Conservation (phyloP, 768 basidiomycete species). For the Auricularia heimuer region DNA sequence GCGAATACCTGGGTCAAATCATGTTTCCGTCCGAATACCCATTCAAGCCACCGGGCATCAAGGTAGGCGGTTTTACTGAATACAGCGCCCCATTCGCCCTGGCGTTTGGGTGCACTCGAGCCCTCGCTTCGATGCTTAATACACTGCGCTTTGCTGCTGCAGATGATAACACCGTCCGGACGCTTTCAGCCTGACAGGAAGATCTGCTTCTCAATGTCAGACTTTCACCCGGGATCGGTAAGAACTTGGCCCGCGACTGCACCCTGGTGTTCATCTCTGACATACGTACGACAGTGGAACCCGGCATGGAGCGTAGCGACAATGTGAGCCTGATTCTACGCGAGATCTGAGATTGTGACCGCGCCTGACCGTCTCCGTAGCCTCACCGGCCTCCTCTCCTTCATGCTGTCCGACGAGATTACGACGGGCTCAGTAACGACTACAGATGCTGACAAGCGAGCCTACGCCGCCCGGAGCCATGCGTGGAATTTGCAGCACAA, state of each 20-base stretch:
- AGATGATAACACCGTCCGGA: constrained; percentile 90
- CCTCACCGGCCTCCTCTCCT: constrained; percentile 84
- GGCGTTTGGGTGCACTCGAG: neutral
- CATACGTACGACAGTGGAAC: constrained; percentile 56
- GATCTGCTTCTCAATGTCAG: constrained; percentile 98
- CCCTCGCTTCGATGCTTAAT: constrained; percentile 8
- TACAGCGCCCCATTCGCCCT: neutral
- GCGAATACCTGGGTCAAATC: constrained; percentile 91
- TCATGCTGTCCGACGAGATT: constrained; percentile 95
- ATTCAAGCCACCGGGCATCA: constrained; percentile 95
- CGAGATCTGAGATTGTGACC: constrained; percentile 4
- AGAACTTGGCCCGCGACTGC: constrained; percentile 22
- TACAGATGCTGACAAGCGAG: constrained; percentile 65
- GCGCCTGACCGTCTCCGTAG: constrained; percentile 28
- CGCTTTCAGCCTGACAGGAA: constrained; percentile 88
- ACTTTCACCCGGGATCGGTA: constrained; percentile 84
- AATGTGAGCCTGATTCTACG: constrained; percentile 47
- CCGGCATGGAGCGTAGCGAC: constrained; percentile 93
- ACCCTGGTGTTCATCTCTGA: neutral
- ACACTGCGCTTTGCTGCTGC: constrained; percentile 4
- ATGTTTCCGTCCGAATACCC: constrained; percentile 92
- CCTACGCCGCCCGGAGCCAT: constrained; percentile 72
- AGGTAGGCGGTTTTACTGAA: constrained; percentile 39
- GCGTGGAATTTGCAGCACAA: constrained; percentile 72
- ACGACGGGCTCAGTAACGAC: constrained; percentile 89